Conservation (phyloP, 73 alveolate genomes). For the Paramecium octaurelia region DNA sequence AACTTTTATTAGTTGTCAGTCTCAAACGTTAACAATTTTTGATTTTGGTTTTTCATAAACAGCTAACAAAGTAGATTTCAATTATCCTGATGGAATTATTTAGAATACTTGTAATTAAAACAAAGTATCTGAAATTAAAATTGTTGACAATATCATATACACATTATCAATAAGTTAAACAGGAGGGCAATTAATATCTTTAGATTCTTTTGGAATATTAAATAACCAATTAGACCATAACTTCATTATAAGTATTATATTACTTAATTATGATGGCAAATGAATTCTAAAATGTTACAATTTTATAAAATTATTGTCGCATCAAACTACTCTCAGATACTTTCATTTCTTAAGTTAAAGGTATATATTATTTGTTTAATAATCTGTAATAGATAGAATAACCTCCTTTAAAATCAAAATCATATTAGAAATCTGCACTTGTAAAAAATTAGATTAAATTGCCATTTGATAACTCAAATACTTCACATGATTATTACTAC, state of each 20-base stretch:
- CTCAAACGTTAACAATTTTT: not conserved
- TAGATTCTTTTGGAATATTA: not conserved
- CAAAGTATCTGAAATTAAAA: not conserved
- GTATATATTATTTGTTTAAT: not conserved
- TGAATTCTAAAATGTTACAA: not conserved
- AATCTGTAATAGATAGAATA: not conserved
- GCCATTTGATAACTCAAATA: not conserved
- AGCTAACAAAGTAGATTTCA: not conserved
- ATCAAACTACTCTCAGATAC: not conserved
- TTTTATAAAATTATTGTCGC: not conserved
- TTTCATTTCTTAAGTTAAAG: not conserved
- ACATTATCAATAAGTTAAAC: not conserved
- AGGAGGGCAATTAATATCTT: not conserved
- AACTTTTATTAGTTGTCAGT: not conserved
- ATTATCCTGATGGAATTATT: not conserved
- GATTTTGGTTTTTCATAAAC: not conserved
- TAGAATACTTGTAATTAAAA: not conserved
- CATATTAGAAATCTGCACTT: not conserved
- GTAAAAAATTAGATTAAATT: not conserved
- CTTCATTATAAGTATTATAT: not conserved
- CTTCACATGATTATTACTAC: not conserved
- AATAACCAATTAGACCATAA: not conserved
- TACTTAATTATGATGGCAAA: not conserved
- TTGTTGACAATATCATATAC: not conserved
- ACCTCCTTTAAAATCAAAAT: not conserved